A percentile compares a stretch with the other conserved stretches of the same genome.
These are phyloP conservation scores for Myochromella boudieri DNA, from an alignment of 768 basidiomycete species.

Conservation along the genomic window DNA sequence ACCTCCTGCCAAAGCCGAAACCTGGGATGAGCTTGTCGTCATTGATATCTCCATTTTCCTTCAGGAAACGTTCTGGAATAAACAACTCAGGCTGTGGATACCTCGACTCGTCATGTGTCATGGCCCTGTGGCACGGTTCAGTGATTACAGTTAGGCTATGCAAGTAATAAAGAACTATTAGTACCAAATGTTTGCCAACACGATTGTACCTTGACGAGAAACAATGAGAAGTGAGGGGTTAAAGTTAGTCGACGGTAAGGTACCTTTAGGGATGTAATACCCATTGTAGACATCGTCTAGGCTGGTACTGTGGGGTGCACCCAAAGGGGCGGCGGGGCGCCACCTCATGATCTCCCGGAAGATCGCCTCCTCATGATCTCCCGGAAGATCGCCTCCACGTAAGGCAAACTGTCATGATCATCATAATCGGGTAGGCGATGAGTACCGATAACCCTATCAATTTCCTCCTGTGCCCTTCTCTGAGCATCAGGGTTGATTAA, in stretches of 20 bases:
- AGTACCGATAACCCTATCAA: too few species aligned
- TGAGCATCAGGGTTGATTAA: constrained; percentile 19
- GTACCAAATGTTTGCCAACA: too few species aligned
- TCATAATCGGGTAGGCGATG: constrained; percentile 39
- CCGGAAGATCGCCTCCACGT: constrained; percentile 36
- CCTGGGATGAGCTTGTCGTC: constrained; percentile 19
- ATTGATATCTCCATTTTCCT: constrained; percentile 23
- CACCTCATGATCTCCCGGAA: too few species aligned
- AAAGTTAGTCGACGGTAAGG: not conserved
- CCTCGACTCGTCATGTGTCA: too few species aligned
- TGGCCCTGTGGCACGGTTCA: constrained; percentile 32
- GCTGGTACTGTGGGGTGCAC: too few species aligned
- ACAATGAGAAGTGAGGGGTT: not conserved
- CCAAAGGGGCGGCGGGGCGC: constrained; percentile 30
- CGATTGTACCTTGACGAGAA: constrained; percentile 15
- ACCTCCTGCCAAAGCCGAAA: constrained; percentile 36
- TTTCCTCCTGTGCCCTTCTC: too few species aligned
- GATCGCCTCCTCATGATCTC: constrained; percentile 40
- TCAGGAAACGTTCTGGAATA: too few species aligned
- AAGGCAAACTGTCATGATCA: too few species aligned
- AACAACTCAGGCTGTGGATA: too few species aligned
- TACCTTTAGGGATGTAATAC: too few species aligned
- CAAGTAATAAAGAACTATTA: too few species aligned
- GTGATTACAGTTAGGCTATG: not conserved
- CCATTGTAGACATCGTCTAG: too few species aligned